Evolutionary conservation across 2,329 filamentous ascomycete genomes (phyloP), one percentile per base, ranked within the genome.

Genomic region (Salinomyces thailandicus): DNA sequence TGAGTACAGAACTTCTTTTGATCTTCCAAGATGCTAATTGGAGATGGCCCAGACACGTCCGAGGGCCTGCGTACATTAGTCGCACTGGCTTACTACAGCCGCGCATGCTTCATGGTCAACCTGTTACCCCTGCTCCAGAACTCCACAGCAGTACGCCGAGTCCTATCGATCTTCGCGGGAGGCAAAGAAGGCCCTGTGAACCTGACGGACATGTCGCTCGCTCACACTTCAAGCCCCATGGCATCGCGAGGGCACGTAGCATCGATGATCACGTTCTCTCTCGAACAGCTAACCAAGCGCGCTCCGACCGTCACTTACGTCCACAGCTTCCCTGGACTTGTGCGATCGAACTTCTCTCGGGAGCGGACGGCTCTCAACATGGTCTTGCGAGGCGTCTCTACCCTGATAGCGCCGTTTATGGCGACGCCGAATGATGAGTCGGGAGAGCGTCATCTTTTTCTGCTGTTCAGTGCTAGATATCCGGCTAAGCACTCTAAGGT

Each of bases 101-200:
- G 62, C 17, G 53, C 52, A 28, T 55, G 61, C n/a, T 63, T 64
- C 44, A 54, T 57, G 13, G 36, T 51, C 13, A 58, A 59, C 17
- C 55, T 66, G 5, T 47, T 59, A 0, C 60, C 61, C 2, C 49
- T 62, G 2, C 48, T 64, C 5, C 43, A 45, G 5, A 35, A 42
- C 1, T 47, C 51, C 3, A 37, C 33, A 6, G 17, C 26, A 12
- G 35, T 52, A 2, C 51, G 51, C 29, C 52, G 50, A 18, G 50
- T 57, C 20, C 38, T 57, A 31, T 49, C 39, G 26, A 44, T 54
- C 17, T 47, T 50, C 37, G 37, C 37, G 2, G 54, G 43, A 11
- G 44, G 44, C 3, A 46, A 43, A 7, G 53, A 56, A 39, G 53
- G 54, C 11, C 37, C 33, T 19, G 49, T 58, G n/a, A 20, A 42